Base-by-base conservation (phyloP, 75 land plant genomes). In the Ceratopteris richardii region DNA sequence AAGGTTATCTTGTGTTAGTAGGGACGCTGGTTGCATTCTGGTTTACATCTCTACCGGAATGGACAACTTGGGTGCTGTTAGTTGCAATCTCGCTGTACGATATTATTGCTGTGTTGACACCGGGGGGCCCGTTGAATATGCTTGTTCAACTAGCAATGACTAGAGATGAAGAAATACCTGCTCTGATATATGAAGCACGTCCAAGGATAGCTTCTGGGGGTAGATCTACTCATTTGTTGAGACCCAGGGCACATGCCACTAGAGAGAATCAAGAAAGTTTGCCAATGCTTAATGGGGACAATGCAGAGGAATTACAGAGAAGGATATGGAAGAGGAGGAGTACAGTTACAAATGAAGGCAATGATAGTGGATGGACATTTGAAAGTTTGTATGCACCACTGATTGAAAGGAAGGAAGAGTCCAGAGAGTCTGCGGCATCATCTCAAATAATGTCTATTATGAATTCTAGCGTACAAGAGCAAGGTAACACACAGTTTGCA, bases 11-110 rank as follows among this genome's bases (percentile, higher is more conserved):
- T 66, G 82, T 94, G 13, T 44, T 80, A 7, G 82, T 94, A 61
- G 98, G 88, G 13, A 66, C 82, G 73, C 65, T 94, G 43, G 90
- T 86, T 29, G 98, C 98, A 13, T 94, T 77, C 63, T 94, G 96
- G 96, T 94, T 94, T 54, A 94, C 98, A 6, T 51, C 74, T 47
- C 67, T 94, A 25, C 98, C 98, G 1, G 96, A 94, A 54, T 94
- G 98, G 98, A 94, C 98, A 33, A 86, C 98, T 24, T 94, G 98
- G 98, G 76, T 73, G 48, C 76, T 94, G 0, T 64, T 94, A 55
- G 67, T 94, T 58, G 91, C 98, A n/a, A 79, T 94, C 79, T 75
- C 98, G 14, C 54, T 82, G 46, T 94, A 94, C 68, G 98, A 94
- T 66, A 60, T 94, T n/a, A 83, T 80, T 24, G 96, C 98, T 1